These are phyloP conservation scores for Taiwanofungus camphoratus DNA, from an alignment of 1,284 basidiomycete species.

Conservation along the genomic window DNA sequence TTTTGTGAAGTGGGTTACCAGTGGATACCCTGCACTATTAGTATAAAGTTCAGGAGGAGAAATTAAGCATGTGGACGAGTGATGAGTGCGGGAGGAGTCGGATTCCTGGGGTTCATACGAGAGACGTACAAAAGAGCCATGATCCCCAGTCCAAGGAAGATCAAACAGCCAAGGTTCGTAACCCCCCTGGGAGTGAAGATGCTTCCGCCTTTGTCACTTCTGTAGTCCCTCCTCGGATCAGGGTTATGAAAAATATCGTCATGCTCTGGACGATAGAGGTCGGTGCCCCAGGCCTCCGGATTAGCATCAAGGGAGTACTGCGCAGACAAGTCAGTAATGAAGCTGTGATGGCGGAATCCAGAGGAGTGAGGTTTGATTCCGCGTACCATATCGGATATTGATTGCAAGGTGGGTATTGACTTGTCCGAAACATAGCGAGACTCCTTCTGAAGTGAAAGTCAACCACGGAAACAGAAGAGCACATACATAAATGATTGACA, in stretches of 20 bases:
- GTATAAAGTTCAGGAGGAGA: background rate
- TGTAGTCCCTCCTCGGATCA: conserved; percentile 67
- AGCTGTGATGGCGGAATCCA: background rate
- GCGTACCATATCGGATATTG: conserved; percentile 34
- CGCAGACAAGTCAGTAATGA: no score
- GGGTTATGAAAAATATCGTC: conserved; percentile 76
- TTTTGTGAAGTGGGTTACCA: conserved; percentile 64
- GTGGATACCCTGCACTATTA: conserved; percentile 74
- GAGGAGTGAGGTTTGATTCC: background rate
- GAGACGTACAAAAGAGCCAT: conserved; percentile 66
- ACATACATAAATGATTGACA: no score
- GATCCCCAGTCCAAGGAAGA: conserved; percentile 56
- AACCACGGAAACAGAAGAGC: conserved; percentile 1
- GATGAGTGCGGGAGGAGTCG: conserved; percentile 4
- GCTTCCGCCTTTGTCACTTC: conserved; percentile 53
- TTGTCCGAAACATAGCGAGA: conserved; percentile 36
- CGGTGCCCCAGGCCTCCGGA: conserved; percentile 64
- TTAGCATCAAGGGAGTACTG: conserved; percentile 74
- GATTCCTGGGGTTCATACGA: background rate
- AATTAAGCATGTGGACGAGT: no score
- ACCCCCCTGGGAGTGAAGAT: conserved; percentile 73
- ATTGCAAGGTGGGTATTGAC: conserved; percentile 21
- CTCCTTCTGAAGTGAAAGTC: conserved; percentile 31
- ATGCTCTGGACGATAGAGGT: conserved; percentile 51
- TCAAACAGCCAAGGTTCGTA: conserved; percentile 72